Percentiles rank a stretch among this genome's conserved stretches.
Conservation (phyloP, 208 protist species). For the Trypanosoma congolense region DNA sequence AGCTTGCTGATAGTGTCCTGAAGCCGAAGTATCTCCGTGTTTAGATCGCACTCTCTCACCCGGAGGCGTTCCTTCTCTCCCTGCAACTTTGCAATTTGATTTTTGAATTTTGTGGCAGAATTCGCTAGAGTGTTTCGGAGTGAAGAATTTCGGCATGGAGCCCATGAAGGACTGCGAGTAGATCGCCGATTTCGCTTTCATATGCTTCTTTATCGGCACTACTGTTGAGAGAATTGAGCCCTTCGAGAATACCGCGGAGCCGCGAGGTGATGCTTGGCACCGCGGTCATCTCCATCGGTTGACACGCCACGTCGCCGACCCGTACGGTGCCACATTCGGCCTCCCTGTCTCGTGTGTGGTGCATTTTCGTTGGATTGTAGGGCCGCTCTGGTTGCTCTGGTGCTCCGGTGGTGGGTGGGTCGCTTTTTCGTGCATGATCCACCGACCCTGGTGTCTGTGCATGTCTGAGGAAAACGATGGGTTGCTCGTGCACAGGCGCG, state of each 20-base stretch:
- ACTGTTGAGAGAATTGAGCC: constrained; percentile 23
- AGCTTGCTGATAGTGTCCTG: constrained; percentile 45
- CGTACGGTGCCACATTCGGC: too few species aligned
- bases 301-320: too few species aligned
- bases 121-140: constrained; percentile 46
- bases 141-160: constrained; percentile 51
- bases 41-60: constrained; percentile 22
- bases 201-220: constrained; percentile 50
- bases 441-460: too few species aligned
- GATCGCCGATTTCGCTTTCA: constrained; percentile 60
- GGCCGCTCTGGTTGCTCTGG: too few species aligned
- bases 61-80: constrained; percentile 34
- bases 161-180: constrained; percentile 44
- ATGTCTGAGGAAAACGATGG: too few species aligned
- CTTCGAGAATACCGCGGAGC: constrained; percentile 46
- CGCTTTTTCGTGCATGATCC: too few species aligned
- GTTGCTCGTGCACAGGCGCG: too few species aligned
- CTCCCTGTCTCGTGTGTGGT: too few species aligned
- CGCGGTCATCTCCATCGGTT: constrained; percentile 23
- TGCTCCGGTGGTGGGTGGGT: too few species aligned
- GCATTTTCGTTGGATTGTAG: too few species aligned
- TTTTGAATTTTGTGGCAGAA: constrained; percentile 35
- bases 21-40: constrained; percentile 31
- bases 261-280: constrained; percentile 34
- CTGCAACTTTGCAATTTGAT: constrained; percentile 35